Conservation (phyloP, 2,329 filamentous ascomycete species). For the Monilinia aucupariae region DNA sequence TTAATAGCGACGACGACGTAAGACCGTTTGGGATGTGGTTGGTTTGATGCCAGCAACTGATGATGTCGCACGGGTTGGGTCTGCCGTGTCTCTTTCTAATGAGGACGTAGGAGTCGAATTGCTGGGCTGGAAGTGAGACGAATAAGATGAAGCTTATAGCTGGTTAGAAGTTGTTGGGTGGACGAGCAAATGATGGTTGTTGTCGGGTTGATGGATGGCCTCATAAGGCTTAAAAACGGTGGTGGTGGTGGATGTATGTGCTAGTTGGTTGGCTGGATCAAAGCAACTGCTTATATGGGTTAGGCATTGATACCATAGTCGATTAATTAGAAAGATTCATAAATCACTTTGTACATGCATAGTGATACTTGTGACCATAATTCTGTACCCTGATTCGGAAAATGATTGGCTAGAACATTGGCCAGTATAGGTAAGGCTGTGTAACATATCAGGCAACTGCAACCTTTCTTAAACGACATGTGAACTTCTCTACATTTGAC, state of each 20-base stretch:
- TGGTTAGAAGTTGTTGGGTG: conserved; percentile 2
- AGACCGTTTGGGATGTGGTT: conserved; percentile 15
- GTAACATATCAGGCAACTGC: background rate
- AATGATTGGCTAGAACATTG: background rate
- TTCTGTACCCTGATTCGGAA: background rate
- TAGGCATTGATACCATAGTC: conserved; percentile 13
- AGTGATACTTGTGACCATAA: background rate
- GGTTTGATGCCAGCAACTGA: conserved; percentile 13
- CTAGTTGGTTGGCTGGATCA: conserved; percentile 6
- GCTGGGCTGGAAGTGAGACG: background rate
- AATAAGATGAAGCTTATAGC: conserved; percentile 10
- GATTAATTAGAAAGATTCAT: conserved; percentile 17
- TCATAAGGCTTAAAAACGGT: conserved; percentile 3
- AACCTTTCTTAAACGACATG: background rate
- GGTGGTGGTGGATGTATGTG: conserved; percentile 10
- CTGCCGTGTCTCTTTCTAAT: conserved; percentile 11
- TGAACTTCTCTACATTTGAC: background rate
- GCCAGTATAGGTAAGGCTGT: background rate
- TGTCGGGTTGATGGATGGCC: conserved; percentile 16
- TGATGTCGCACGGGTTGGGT: conserved; percentile 14
- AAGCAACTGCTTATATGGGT: conserved; percentile 1
- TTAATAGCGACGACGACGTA: conserved; percentile 26
- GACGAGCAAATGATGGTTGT: background rate
- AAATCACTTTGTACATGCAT: background rate
- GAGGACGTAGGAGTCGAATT: conserved; percentile 2